These are phyloP conservation scores for Candida sonorensis DNA, from an alignment of 805 yeast species.

Conservation along the genomic window DNA sequence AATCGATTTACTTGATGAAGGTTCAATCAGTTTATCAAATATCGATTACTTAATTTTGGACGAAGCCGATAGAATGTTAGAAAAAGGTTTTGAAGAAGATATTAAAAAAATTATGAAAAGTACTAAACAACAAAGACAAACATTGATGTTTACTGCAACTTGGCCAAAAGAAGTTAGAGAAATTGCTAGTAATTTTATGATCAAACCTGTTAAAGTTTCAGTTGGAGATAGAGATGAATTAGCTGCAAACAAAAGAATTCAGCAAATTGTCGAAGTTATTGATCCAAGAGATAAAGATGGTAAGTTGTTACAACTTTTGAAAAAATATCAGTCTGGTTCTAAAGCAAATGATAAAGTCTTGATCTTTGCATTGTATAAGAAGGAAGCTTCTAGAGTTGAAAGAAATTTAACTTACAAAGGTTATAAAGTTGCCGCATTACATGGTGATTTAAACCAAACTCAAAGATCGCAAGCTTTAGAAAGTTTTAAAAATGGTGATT, in stretches of 20 bases:
- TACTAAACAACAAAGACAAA: constrained; percentile 61
- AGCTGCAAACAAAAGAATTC: constrained; percentile 88
- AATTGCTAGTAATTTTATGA: constrained; percentile 81
- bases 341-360: constrained; percentile 72
- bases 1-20: constrained; percentile 84
- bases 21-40: constrained; percentile 59
- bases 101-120: constrained; percentile 73
- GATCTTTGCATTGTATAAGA: constrained; percentile 91
- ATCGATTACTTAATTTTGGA: constrained; percentile 83
- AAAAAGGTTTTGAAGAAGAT: constrained; percentile 97
- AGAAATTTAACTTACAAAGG: constrained; percentile 65
- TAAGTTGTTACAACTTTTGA: constrained; percentile 62
- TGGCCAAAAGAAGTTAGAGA: constrained; percentile 99
- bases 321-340: constrained; percentile 63
- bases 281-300: constrained; percentile 78
- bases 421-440: constrained; percentile 84
- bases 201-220: constrained; percentile 76
- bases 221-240: constrained; percentile 94
- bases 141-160: constrained; percentile 99
- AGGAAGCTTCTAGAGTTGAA: constrained; percentile 92
- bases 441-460: constrained; percentile 89
- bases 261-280: constrained; percentile 89
- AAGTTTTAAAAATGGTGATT: constrained; percentile 74
- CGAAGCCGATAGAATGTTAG: constrained; percentile 98
- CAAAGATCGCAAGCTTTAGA: constrained; percentile 87